Evolutionary conservation across 1,284 basidiomycete genomes (phyloP), one percentile per base, ranked within the genome.

Genomic region (Puccinia novopanici): DNA sequence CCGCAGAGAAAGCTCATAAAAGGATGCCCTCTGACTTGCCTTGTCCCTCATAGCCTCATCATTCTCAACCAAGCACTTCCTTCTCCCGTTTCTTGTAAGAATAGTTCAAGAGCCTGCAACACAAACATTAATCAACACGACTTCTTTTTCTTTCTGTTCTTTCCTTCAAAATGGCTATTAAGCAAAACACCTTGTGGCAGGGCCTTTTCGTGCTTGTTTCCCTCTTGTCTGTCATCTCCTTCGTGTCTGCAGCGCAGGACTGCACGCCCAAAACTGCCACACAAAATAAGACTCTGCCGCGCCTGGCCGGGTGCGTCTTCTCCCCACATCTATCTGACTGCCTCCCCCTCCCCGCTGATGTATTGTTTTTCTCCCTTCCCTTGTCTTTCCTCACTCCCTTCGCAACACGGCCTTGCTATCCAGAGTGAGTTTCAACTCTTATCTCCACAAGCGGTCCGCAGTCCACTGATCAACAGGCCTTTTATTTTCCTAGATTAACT

Each of bases 171-270:
- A 63, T 68, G 67, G 27, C 67, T 17, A 15, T 34, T 45, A 68
- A 68, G 42, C 67, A 48, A 50, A 68, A 4, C 34, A 48, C 42
- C 67, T 68, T 68, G n/a, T 68, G 42, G 67, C 67, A 50, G 50
- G 42, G 67, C 27, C 15, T 68, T 30, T 48, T 68, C 67, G 50
- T n/a, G 15, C 67, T 50, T 30, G 3, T 68, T 45, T 68, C 67
- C 2, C 1, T 68, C 19, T 5, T 68, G 15, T 45, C 42, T 19
- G 42, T 37, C 42, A 12, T 50, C n/a, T 22, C 50, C 40, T 50
- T 24, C 27, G 27, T 22, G 19, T n/a, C n/a, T 15, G 19, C 15
- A 13, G 42, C 40, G 2, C 2, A 27, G 22, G 42, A 68, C 1
- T 2, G n/a, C n/a, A n/a, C n/a, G n/a, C n/a, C 42, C 13, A 0